These are phyloP conservation scores for Bimuria novae-zelandiae DNA, from an alignment of 2,329 filamentous ascomycete species.

Conservation along the genomic window DNA sequence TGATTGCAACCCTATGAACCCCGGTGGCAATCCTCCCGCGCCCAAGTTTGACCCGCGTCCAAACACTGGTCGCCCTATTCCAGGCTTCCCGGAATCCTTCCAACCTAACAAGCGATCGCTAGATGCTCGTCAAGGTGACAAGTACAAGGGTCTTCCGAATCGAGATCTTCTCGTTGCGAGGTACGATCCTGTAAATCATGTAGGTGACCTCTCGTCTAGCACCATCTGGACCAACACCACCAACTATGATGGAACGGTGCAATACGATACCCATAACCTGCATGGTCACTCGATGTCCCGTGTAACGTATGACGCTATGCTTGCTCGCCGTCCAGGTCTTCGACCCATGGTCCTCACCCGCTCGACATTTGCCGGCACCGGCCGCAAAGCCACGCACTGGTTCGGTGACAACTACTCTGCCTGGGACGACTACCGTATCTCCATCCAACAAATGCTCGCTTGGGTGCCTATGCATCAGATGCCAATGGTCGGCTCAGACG, in stretches of 20 bases:
- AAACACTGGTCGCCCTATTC: constrained; percentile 65
- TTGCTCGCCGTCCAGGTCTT: constrained; percentile 63
- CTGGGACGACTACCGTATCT: constrained; percentile 52
- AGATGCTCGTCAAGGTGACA: constrained; percentile 31
- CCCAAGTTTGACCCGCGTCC: constrained; percentile 59
- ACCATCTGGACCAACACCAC: constrained; percentile 69
- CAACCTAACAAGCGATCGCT: constrained; percentile 55
- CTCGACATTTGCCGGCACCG: constrained; percentile 75
- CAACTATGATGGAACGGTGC: constrained; percentile 67
- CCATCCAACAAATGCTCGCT: constrained; percentile 50
- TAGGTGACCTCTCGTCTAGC: constrained; percentile 49
- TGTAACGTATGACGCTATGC: constrained; percentile 68
- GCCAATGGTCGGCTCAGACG: constrained; percentile 61
- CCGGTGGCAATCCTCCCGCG: constrained; percentile 58
- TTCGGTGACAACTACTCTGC: constrained; percentile 59
- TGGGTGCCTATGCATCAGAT: constrained; percentile 55
- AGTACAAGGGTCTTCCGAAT: constrained; percentile 63
- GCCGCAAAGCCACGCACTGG: constrained; percentile 63
- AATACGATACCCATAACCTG: constrained; percentile 79
- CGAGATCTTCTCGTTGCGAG: constrained; percentile 67
- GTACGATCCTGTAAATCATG: constrained; percentile 68
- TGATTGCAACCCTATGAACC: constrained; percentile 48
- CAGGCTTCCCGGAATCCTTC: constrained; percentile 71
- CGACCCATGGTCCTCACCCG: constrained; percentile 76
- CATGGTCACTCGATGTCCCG: constrained; percentile 78